Evolutionary conservation across 1,139 yeast genomes (phyloP), one percentile per base, ranked within the genome.

Genomic region (Lodderomyces theae): DNA sequence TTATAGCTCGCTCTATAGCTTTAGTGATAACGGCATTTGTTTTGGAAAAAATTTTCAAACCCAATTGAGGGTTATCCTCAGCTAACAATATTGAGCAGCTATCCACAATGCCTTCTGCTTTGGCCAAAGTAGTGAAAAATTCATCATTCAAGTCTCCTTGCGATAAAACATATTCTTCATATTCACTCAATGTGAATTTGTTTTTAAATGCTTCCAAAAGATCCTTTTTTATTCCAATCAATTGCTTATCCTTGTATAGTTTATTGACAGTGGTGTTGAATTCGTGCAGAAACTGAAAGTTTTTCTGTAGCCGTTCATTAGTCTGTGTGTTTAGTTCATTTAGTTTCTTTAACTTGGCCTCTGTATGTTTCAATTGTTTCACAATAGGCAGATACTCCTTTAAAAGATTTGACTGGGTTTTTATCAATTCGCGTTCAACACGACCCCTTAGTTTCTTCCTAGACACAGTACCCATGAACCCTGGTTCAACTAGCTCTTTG

Each of bases 51-150:
- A 90, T 79, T 36, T 79, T 79, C 29, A 77, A 58, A 2, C 97
- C 96, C 21, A 87, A 65, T 39, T 73, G 73, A n/a, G 83, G 84
- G 54, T 82, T 82, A 38, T 83, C 86, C 53, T 81, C 71, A 7
- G 85, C 75, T 29, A 86, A 70, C 38, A 87, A 66, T 18, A 83
- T 76, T 43, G 83, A 80, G 46, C 95, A 86, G 47, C 82, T 79
- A 30, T 76, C 73, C 53, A 82, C 80, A 21, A 89, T 83, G 23
- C 56, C 55, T 51, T 83, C 82, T 11, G 87, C 83, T 52, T 80
- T 82, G 17, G 65, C 61, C 36, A 90, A 64, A 1, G 80, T 74
- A 6, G 56, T 54, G 51, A 88, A 87, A 56, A 85, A 89, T 33
- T 80, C 85, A 2, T 66, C 65, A 45, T 78, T 76, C 54, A 72